phyloP scores from a whole-genome alignment of 2,329 filamentous ascomycete genomes.

The Myriangium duriaei region DNA sequence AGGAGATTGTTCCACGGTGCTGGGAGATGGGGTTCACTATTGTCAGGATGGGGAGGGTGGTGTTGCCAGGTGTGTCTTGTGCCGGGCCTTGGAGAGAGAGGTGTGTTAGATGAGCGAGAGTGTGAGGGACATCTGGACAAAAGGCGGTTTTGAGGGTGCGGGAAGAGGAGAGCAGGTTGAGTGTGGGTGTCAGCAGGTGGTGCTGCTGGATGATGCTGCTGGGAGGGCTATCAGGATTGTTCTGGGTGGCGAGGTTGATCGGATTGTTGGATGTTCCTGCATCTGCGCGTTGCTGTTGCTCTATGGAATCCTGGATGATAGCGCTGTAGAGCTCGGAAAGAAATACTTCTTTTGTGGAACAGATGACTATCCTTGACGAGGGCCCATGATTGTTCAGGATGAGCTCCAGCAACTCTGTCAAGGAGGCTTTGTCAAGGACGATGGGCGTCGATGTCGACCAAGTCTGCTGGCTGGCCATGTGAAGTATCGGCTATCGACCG shows the following conservation, averaged over 20 bases:
- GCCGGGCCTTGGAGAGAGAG: background rate
- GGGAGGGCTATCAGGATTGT: conserved; percentile 4
- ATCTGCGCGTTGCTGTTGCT: background rate
- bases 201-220: conserved; percentile 9
- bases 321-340: conserved; percentile 39
- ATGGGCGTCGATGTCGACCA: conserved; percentile 16
- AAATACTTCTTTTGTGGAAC: conserved; percentile 53
- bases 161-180: conserved; percentile 57
- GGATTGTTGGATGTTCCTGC: background rate
- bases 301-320: conserved; percentile 1
- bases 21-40: conserved; percentile 53
- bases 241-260: conserved; percentile 7
- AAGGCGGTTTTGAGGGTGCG: conserved; percentile 60
- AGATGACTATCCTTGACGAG: conserved; percentile 59
- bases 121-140: conserved; percentile 59
- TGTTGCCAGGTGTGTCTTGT: conserved; percentile 31
- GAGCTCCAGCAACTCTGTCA: conserved; percentile 47
- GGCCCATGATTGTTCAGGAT: conserved; percentile 44
- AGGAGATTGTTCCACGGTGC: conserved; percentile 57
- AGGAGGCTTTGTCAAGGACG: conserved; percentile 27
- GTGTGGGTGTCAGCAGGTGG: conserved; percentile 46
- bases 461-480: background rate
- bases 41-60: conserved; percentile 36
- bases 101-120: conserved; percentile 59
- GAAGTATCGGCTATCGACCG: background rate